phyloP scores from a whole-genome alignment of 2,329 filamentous ascomycete species.

The Nannizzia gypsea region DNA sequence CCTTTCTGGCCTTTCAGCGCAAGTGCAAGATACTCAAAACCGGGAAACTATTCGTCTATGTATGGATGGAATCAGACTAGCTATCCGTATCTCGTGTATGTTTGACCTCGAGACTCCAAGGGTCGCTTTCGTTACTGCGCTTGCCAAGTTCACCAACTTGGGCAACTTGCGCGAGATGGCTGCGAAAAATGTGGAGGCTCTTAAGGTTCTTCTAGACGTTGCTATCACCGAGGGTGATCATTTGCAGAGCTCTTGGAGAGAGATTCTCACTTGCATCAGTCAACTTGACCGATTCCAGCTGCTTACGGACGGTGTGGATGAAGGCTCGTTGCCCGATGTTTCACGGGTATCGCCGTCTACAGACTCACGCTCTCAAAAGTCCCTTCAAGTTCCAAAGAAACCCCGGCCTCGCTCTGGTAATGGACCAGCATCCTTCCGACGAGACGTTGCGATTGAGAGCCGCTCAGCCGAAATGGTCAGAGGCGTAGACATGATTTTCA shows the following conservation, averaged over 20 bases:
- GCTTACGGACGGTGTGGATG: conserved; percentile 87
- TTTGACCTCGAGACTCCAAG: conserved; percentile 90
- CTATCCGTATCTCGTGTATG: conserved; percentile 81
- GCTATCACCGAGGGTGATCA: conserved; percentile 87
- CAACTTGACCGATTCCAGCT: conserved; percentile 92
- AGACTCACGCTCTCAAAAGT: conserved; percentile 50
- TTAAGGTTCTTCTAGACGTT: conserved; percentile 83
- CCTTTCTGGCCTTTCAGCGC: conserved; percentile 82
- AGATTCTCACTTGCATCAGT: conserved; percentile 87
- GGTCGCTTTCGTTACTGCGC: conserved; percentile 84
- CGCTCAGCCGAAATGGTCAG: conserved; percentile 87
- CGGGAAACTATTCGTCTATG: conserved; percentile 84
- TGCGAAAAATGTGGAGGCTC: conserved; percentile 88
- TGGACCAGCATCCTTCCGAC: conserved; percentile 47
- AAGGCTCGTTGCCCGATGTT: conserved; percentile 82
- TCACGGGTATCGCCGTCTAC: conserved; percentile 61
- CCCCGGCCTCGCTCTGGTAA: conserved; percentile 37
- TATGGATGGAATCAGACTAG: conserved; percentile 88
- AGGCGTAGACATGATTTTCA: conserved; percentile 90
- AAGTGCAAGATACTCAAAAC: conserved; percentile 88
- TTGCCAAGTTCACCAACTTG: conserved; percentile 88
- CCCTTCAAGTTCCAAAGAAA: conserved; percentile 46
- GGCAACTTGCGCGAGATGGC: conserved; percentile 93
- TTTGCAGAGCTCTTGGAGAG: conserved; percentile 83
- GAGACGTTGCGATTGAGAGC: conserved; percentile 81